These are phyloP conservation scores for Phytophthora hybrid DNA, from an alignment of 352 stramenopile species.

Conservation along the genomic window DNA sequence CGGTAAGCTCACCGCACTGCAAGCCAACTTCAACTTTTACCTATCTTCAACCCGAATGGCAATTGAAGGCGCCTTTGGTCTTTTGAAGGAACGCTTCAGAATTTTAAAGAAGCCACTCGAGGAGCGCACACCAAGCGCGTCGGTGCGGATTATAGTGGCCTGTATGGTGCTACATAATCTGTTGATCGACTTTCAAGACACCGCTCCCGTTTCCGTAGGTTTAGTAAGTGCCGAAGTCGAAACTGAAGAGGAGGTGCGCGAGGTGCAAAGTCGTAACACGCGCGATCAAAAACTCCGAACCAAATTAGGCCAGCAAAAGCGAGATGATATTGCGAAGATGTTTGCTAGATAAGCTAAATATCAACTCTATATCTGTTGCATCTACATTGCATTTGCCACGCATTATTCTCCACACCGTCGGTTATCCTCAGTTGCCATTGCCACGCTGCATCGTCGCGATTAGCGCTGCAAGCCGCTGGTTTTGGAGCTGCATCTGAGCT, in stretches of 20 bases:
- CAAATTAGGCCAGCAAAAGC: conserved; percentile 10
- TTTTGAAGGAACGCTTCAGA: conserved; percentile 19
- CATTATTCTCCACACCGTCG: not conserved
- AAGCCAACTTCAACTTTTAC: conserved; percentile 14
- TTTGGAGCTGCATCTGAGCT: conserved; percentile 12
- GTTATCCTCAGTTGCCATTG: not conserved
- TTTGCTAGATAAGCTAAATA: conserved; percentile 10
- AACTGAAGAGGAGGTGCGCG: not conserved
- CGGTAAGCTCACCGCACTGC: not conserved
- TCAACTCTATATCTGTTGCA: not conserved
- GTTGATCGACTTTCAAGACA: conserved; percentile 19
- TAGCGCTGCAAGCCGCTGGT: conserved; percentile 5
- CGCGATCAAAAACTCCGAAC: not conserved
- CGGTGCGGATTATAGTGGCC: conserved; percentile 5
- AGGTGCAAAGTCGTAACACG: not conserved
- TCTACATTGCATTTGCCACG: not conserved
- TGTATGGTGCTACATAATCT: conserved; percentile 24
- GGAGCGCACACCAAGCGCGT: conserved; percentile 1
- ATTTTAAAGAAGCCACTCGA: conserved; percentile 23
- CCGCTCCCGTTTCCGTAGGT: not conserved
- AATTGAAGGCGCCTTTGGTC: conserved; percentile 19
- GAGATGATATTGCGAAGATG: conserved; percentile 21
- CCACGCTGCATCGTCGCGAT: conserved; percentile 2
- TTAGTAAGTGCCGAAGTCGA: not conserved
- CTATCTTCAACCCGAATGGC: conserved; percentile 14